Evolutionary conservation across 2,329 filamentous ascomycete species (phyloP).

Genomic region (Colletotrichum ledebouriae): DNA sequence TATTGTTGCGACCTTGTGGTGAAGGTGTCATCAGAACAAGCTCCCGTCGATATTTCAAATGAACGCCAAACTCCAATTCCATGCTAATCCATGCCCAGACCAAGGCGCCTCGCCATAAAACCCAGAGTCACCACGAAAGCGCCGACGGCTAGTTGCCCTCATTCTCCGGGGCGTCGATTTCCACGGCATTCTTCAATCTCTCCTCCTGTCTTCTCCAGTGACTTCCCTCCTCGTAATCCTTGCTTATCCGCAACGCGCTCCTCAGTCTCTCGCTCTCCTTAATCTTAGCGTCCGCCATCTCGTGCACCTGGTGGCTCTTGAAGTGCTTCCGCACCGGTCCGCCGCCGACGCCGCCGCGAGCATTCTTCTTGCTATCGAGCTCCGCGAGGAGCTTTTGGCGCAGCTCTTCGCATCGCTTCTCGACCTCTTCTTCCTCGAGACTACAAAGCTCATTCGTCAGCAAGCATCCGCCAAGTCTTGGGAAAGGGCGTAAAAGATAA

Average conservation of each 20-base stretch:
- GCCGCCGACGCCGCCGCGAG: conserved; percentile 41
- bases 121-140: background rate
- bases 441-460: conserved; percentile 54
- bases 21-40: background rate
- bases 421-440: conserved; percentile 91
- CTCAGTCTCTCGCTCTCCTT: conserved; percentile 92
- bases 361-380: conserved; percentile 54
- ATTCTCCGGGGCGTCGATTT: conserved; percentile 52
- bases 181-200: conserved; percentile 62
- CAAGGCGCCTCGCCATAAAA: background rate
- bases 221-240: conserved; percentile 86
- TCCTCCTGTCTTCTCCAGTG: conserved; percentile 91
- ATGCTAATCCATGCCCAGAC: conserved; percentile 11
- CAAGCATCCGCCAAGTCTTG: background rate
- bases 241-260: conserved; percentile 87
- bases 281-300: conserved; percentile 95
- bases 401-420: conserved; percentile 66
- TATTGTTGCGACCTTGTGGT: background rate
- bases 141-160: conserved; percentile 25
- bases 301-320: conserved; percentile 95
- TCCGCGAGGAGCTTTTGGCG: conserved; percentile 57
- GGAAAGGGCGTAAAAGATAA: conserved; percentile 47
- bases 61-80: conserved; percentile 34
- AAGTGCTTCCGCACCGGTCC: conserved; percentile 68
- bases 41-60: background rate